Conservation (phyloP, 2,329 filamentous ascomycete genomes). For the Paecilomyces fulvus region DNA sequence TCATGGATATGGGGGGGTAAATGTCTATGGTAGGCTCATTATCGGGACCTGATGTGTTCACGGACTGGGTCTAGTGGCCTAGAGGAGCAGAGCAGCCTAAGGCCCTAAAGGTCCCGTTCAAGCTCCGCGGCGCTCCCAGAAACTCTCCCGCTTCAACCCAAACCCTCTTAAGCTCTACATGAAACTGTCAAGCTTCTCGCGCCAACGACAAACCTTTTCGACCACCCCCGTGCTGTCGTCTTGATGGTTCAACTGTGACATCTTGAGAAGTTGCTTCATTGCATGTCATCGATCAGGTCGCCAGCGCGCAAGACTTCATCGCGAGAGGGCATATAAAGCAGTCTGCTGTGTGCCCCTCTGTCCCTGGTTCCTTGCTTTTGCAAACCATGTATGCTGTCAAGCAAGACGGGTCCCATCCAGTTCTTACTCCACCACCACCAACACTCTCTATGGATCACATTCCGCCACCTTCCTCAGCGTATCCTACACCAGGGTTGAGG, state of each 20-base stretch:
- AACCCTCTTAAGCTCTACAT: not conserved
- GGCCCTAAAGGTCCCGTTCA: too few species aligned
- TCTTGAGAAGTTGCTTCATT: not conserved
- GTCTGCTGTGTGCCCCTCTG: constrained; percentile 1
- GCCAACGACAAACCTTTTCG: not conserved
- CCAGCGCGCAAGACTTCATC: not conserved
- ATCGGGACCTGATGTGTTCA: too few species aligned
- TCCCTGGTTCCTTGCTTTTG: constrained; percentile 16
- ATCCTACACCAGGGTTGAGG: constrained; percentile 26
- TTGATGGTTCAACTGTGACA: not conserved
- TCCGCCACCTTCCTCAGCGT: constrained; percentile 16
- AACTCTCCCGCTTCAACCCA: too few species aligned
- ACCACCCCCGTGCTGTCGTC: not conserved
- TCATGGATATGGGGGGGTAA: too few species aligned
- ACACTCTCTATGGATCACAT: constrained; percentile 33
- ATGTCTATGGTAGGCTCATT: too few species aligned
- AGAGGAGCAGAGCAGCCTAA: too few species aligned
- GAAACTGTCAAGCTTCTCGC: not conserved
- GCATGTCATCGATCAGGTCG: not conserved
- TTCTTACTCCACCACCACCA: constrained; percentile 23
- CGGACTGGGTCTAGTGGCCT: too few species aligned
- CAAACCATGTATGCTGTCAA: constrained; percentile 32
- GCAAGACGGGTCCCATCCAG: constrained; percentile 26
- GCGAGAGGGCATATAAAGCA: not conserved
- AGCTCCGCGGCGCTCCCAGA: too few species aligned